Conservation (phyloP, 2,329 filamentous ascomycete species). For the Aspergillus nomiae region DNA sequence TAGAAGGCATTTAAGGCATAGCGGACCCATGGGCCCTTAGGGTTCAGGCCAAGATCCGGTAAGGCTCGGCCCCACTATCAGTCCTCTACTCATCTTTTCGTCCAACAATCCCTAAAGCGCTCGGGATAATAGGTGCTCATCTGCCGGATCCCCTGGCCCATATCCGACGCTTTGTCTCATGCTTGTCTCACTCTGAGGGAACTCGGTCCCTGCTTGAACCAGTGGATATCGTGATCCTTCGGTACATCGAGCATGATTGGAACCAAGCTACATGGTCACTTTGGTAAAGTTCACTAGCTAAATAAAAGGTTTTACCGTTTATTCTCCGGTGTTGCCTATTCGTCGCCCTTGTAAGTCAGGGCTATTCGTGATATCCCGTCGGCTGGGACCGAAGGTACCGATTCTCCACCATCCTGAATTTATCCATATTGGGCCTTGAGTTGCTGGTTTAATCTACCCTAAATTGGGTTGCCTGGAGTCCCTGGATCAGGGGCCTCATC, state of each 20-base stretch:
- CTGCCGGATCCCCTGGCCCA: not conserved
- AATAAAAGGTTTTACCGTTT: not conserved
- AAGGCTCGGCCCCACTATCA: not conserved
- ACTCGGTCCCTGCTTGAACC: not conserved
- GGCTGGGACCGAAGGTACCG: not conserved
- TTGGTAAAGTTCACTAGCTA: not conserved
- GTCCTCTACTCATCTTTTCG: not conserved
- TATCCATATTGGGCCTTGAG: not conserved
- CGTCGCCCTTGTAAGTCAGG: not conserved
- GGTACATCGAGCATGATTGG: not conserved
- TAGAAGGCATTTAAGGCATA: not conserved
- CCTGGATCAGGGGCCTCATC: not conserved
- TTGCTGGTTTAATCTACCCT: not conserved
- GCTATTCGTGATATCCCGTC: not conserved
- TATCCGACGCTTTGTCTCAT: not conserved
- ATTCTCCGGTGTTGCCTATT: not conserved
- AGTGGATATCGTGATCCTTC: not conserved
- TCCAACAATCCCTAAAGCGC: not conserved
- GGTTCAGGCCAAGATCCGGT: conserved; percentile 1
- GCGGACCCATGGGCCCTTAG: not conserved
- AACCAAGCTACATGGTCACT: not conserved
- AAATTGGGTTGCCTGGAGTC: not conserved
- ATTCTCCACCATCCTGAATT: not conserved
- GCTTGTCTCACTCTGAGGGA: conserved; percentile 4
- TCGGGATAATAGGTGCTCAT: not conserved